Evolutionary conservation across 2,329 filamentous ascomycete species (phyloP).

Genomic region (Paraconiothyrium brasiliense): DNA sequence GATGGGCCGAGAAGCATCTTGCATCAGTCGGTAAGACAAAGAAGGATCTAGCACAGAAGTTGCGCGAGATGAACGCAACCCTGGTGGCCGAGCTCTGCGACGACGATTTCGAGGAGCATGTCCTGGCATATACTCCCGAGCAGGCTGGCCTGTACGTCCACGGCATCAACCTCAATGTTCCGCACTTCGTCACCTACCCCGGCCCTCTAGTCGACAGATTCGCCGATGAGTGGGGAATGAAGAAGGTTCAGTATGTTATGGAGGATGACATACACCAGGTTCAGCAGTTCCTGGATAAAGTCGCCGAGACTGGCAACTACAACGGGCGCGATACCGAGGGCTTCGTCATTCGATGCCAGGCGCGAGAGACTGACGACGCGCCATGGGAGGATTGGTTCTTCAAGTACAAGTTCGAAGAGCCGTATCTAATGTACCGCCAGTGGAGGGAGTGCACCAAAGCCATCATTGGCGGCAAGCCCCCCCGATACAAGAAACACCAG

Average conservation of each 20-base stretch:
- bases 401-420: conserved; percentile 99
- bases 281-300: conserved; percentile 81
- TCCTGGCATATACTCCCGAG: conserved; percentile 85
- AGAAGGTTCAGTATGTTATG: conserved; percentile 81
- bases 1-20: conserved; percentile 83
- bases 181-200: conserved; percentile 87
- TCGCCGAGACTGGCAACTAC: conserved; percentile 88
- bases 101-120: conserved; percentile 95
- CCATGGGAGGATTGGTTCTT: conserved; percentile 97
- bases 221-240: conserved; percentile 92
- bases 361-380: conserved; percentile 61
- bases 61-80: conserved; percentile 86
- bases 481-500: conserved; percentile 84
- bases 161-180: conserved; percentile 95
- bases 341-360: conserved; percentile 91
- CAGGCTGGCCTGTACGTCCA: conserved; percentile 92
- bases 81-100: conserved; percentile 97
- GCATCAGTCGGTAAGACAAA: conserved; percentile 78
- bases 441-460: conserved; percentile 98
- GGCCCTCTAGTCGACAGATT: conserved; percentile 86
- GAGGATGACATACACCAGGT: conserved; percentile 79
- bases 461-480: conserved; percentile 77
- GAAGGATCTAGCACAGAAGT: conserved; percentile 77
- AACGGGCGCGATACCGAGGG: conserved; percentile 94
- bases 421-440: conserved; percentile 97